Evolutionary conservation across 768 basidiomycete species (phyloP).

Genomic region (Mycena pura): DNA sequence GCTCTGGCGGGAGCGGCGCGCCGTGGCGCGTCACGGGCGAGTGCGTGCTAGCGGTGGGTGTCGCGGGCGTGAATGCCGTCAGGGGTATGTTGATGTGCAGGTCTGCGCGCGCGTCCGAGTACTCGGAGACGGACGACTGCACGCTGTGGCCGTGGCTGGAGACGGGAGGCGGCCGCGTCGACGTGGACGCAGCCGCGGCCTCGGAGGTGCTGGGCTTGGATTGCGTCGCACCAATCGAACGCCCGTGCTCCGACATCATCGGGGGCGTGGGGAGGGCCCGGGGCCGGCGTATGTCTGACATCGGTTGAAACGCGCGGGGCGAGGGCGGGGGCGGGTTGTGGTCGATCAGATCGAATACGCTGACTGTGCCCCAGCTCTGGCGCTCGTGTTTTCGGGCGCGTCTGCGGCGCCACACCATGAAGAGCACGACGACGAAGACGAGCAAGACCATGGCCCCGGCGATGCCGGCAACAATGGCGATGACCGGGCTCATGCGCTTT

Average conservation of each 20-base stretch:
- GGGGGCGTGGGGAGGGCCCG: slow-evolving; percentile 6
- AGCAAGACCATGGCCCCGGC: slow-evolving; percentile 8
- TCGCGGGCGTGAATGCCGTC: neutral
- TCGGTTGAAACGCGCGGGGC: neutral
- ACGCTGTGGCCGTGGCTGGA: neutral
- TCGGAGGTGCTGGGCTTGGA: slow-evolving; percentile 1
- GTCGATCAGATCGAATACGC: slow-evolving; percentile 18
- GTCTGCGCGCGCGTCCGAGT: slow-evolving; percentile 10
- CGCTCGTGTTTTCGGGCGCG: neutral
- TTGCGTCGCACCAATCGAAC: slow-evolving; percentile 19
- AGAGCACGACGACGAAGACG: slow-evolving; percentile 1
- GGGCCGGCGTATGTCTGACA: neutral
- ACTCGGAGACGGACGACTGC: slow-evolving; percentile 16
- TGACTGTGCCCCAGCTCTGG: slow-evolving; percentile 9
- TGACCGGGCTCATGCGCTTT: neutral
- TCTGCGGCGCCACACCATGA: slow-evolving; percentile 3
- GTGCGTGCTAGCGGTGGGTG: neutral
- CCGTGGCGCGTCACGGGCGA: slow-evolving; percentile 26
- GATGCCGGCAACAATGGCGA: slow-evolving; percentile 5
- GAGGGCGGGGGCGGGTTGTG: neutral
- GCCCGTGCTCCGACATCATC: slow-evolving; percentile 14
- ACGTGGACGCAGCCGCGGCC: neutral
- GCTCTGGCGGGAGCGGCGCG: slow-evolving; percentile 14
- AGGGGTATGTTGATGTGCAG: slow-evolving; percentile 25
- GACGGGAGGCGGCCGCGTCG: neutral